Conservation (phyloP, 2,329 filamentous ascomycete species). For the Clonostachys byssicola region DNA sequence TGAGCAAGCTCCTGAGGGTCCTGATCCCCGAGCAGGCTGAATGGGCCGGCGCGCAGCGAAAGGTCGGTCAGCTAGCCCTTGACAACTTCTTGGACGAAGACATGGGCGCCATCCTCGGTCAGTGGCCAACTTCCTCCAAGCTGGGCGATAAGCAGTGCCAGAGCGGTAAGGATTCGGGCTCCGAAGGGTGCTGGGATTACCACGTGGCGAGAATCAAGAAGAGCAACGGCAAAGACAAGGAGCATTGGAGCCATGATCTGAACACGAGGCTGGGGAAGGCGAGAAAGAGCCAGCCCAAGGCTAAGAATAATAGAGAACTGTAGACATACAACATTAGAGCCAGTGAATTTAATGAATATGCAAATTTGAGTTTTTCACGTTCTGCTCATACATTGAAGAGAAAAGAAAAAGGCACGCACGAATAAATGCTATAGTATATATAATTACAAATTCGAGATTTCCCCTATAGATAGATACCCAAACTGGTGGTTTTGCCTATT, state of each 20-base stretch:
- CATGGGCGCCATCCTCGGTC: conserved; percentile 53
- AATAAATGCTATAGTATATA: no score
- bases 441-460: no score
- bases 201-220: conserved; percentile 36
- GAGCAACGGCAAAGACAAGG: conserved; percentile 25
- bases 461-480: no score
- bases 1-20: conserved; percentile 48
- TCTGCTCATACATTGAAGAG: neutral
- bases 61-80: conserved; percentile 52
- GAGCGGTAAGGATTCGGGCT: conserved; percentile 12
- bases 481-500: no score
- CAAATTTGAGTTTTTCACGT: no score
- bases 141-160: conserved; percentile 28
- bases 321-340: conserved; percentile 11
- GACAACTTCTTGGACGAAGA: conserved; percentile 65
- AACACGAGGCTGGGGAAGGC: conserved; percentile 23
- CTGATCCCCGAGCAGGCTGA: conserved; percentile 40
- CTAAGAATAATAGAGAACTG: conserved; percentile 21
- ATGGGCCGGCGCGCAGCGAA: conserved; percentile 47
- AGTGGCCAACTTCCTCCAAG: conserved; percentile 44
- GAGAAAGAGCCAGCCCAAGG: conserved; percentile 17
- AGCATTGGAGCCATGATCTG: conserved; percentile 42
- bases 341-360: no score
- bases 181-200: conserved; percentile 57
- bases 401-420: neutral